These are phyloP conservation scores for Eucalyptus victrix DNA, from an alignment of 345 rosid genomes.

Conservation along the genomic window DNA sequence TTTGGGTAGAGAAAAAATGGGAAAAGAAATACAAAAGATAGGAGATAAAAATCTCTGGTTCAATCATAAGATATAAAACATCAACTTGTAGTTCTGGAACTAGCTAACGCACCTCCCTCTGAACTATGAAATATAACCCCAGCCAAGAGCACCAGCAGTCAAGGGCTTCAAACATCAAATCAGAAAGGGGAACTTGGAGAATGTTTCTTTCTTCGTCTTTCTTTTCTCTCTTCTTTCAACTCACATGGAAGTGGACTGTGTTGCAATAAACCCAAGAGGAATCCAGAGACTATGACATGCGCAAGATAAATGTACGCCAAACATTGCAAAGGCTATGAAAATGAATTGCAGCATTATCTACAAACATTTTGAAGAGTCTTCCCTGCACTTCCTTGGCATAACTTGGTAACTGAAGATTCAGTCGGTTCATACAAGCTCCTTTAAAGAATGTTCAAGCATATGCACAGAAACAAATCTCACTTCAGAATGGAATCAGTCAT, in stretches of 20 bases:
- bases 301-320: neutral
- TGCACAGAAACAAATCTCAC: neutral
- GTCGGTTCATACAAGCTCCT: neutral
- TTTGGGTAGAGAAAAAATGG: neutral
- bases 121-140: neutral
- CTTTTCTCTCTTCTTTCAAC: neutral
- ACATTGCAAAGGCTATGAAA: neutral
- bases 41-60: neutral
- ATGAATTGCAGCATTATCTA: neutral
- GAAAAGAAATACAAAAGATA: neutral
- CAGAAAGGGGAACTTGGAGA: neutral
- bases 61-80: neutral
- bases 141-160: neutral
- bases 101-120: neutral
- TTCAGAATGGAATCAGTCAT: neutral
- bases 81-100: neutral
- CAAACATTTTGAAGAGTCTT: neutral
- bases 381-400: neutral
- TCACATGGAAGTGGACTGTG: neutral
- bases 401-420: neutral
- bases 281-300: neutral
- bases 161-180: neutral
- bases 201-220: neutral
- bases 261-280: neutral
- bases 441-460: neutral